A percentile compares a stretch with the other conserved stretches of the same genome.
Conservation (phyloP, 1,284 basidiomycete species). For the Fistulina hepatica region DNA sequence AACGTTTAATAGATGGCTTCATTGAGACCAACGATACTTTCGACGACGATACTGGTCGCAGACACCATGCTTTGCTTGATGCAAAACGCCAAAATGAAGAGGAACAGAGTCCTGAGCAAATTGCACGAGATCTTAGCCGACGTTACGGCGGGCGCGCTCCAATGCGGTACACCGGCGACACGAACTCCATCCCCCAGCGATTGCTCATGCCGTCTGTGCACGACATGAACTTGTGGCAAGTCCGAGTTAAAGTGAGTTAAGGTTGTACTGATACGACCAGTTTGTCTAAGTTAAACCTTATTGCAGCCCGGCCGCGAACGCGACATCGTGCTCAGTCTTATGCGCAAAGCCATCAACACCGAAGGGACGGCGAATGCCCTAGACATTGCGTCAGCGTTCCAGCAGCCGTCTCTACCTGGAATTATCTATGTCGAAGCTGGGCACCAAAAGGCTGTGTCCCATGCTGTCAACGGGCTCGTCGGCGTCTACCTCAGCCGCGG, state of each 20-base stretch:
- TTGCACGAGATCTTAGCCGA: constrained; percentile 77
- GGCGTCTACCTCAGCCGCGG: constrained; percentile 82
- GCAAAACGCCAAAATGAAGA: constrained; percentile 54
- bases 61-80: constrained; percentile 74
- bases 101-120: constrained; percentile 75
- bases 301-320: constrained; percentile 80
- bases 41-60: constrained; percentile 55
- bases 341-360: constrained; percentile 81
- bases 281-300: constrained; percentile 4
- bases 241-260: constrained; percentile 82
- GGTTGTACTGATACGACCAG: not conserved
- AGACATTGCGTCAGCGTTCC: constrained; percentile 86
- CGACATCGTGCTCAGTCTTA: constrained; percentile 88
- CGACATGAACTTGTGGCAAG: constrained; percentile 93
- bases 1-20: constrained; percentile 53
- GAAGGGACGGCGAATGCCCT: constrained; percentile 72
- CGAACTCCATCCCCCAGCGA: constrained; percentile 93
- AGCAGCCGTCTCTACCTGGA: constrained; percentile 89
- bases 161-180: constrained; percentile 75
- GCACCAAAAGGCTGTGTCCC: constrained; percentile 75
- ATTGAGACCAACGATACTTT: constrained; percentile 71
- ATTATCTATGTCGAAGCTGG: constrained; percentile 96
- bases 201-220: constrained; percentile 94
- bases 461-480: constrained; percentile 83
- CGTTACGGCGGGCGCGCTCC: constrained; percentile 64